Conservation (phyloP, 768 basidiomycete species). For the Phlebiopsis gigantea region DNA sequence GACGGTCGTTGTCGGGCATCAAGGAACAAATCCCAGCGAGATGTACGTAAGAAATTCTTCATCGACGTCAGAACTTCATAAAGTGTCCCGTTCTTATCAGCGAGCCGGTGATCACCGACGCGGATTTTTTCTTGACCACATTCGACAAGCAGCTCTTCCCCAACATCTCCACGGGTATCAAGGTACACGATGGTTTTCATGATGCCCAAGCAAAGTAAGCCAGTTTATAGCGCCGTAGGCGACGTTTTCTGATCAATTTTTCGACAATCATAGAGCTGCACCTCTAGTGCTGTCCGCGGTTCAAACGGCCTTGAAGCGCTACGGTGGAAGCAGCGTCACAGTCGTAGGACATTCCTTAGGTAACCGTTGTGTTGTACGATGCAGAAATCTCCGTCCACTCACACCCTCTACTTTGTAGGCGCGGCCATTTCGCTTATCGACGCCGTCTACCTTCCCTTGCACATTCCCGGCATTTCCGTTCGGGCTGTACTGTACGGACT, state of each 20-base stretch:
- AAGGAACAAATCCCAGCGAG: slow-evolving; percentile 29
- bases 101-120: slow-evolving; percentile 37
- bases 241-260: background rate
- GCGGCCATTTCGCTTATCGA: slow-evolving; percentile 51
- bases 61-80: background rate
- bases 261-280: slow-evolving; percentile 34
- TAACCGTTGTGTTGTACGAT: too few relatives aligned
- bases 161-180: slow-evolving; percentile 33
- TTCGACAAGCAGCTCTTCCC: slow-evolving; percentile 43
- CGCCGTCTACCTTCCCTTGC: slow-evolving; percentile 47
- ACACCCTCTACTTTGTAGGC: too few relatives aligned
- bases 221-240: background rate
- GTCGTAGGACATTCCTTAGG: slow-evolving; percentile 40
- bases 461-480: slow-evolving; percentile 33
- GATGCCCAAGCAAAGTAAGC: slow-evolving; percentile 37
- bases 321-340: slow-evolving; percentile 34
- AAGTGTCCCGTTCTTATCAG: background rate
- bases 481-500: slow-evolving; percentile 27
- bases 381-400: background rate
- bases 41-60: slow-evolving; percentile 20
- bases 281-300: slow-evolving; percentile 40
- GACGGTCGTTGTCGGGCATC: slow-evolving; percentile 32
- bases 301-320: slow-evolving; percentile 30
- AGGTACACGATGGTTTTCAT: slow-evolving; percentile 44
- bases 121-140: slow-evolving; percentile 29